Evolutionary conservation across 257 asterid species (phyloP), one percentile per base, ranked within the genome.

Genomic region (Vinca minor): DNA sequence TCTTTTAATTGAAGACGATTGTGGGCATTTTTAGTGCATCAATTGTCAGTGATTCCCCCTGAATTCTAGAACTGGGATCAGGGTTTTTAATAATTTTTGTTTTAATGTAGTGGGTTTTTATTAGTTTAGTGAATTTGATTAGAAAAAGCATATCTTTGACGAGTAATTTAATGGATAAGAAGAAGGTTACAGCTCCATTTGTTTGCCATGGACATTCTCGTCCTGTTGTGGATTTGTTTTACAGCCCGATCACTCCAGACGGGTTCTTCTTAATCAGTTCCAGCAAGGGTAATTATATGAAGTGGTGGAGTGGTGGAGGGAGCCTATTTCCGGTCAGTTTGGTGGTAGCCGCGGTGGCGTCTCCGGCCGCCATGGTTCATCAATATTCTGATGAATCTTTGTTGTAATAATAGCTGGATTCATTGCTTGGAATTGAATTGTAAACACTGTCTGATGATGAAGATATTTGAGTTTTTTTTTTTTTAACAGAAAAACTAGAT

Each of bases 181-280:
- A 89, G 85, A 93, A 93, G 73, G 83, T 70, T 66, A 84, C 81
- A 8, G 86, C 95, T 72, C 98, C 97, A 15, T 84, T 93, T 76
- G 94, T 93, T 69, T 93, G 98, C 72, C 98, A 93, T 74, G 98
- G 97, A 55, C 98, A 93, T 85, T 93, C 98, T 15, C 91, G 98
- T 26, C 97, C 98, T 0, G 98, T 93, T 69, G 98, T 93, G n/a
- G 98, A 93, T 81, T 75, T 93, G 83, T 85, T 80, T 74, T 93
- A 89, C 85, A 93, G 98, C 72, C 96, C 98, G 34, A 75, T 85
- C 35, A 93, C 97, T 46, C 96, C 96, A 46, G 98, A 87, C 78
- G 98, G 98, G 5, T 85, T 78, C 82, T 93, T 93, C 74, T 92
- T 93, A 66, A 87, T 89, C 74, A 93, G 98, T 77, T 97, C 97